phyloP scores from a whole-genome alignment of 2,329 filamentous ascomycete genomes.

The Beauveria scarabaeidicola region DNA sequence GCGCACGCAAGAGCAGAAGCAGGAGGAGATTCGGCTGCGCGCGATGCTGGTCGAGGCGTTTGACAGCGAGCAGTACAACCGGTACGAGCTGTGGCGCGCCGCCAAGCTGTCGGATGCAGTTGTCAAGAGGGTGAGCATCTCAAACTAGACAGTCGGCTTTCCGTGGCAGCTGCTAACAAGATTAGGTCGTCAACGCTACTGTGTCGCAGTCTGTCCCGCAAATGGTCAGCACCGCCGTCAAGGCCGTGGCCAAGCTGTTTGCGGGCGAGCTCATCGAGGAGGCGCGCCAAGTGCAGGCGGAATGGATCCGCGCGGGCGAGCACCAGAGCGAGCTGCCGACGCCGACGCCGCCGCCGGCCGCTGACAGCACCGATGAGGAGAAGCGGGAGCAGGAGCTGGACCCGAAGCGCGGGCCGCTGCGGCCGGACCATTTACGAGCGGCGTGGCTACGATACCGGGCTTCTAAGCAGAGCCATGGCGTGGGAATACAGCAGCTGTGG shows the following conservation, averaged over 20 bases:
- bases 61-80: slow-evolving; percentile 56
- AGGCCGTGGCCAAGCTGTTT: slow-evolving; percentile 68
- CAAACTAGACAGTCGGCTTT: too few species aligned
- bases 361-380: slow-evolving; percentile 19
- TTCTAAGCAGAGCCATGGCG: slow-evolving; percentile 52
- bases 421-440: slow-evolving; percentile 67
- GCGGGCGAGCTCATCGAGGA: slow-evolving; percentile 67
- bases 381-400: slow-evolving; percentile 18
- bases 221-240: slow-evolving; percentile 67
- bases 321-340: slow-evolving; percentile 45
- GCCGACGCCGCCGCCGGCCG: slow-evolving; percentile 27
- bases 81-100: slow-evolving; percentile 63
- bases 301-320: slow-evolving; percentile 58
- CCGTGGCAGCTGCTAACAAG: neutral
- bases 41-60: slow-evolving; percentile 58
- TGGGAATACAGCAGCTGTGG: slow-evolving; percentile 53
- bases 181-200: slow-evolving; percentile 66
- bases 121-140: slow-evolving; percentile 51
- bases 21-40: slow-evolving; percentile 48
- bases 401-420: slow-evolving; percentile 47
- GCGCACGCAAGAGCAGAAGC: slow-evolving; percentile 58
- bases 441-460: slow-evolving; percentile 61
- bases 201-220: slow-evolving; percentile 70
- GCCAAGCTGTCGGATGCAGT: slow-evolving; percentile 60
- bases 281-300: slow-evolving; percentile 60